Percentiles rank a stretch among this genome's conserved stretches.
Conservation (phyloP, 768 basidiomycete genomes). For the Psilocybe sp. region DNA sequence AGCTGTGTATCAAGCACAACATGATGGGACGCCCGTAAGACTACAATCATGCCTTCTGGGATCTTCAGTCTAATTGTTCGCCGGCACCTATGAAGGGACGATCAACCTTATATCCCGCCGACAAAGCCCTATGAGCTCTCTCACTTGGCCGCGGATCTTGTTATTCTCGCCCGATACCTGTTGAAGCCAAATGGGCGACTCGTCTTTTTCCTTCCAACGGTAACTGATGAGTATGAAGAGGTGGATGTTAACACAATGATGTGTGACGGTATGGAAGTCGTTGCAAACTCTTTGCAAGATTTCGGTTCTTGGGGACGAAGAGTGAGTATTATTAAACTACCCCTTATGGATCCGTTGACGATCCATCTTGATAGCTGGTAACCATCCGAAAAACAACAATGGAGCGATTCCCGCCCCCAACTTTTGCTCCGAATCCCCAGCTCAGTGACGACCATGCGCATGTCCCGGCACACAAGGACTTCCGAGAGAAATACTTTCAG, state of each 20-base stretch:
- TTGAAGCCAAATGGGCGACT: conserved; percentile 84
- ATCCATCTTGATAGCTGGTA: conserved; percentile 61
- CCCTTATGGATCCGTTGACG: neutral
- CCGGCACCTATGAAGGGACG: conserved; percentile 33
- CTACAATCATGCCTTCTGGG: neutral
- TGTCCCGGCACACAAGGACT: conserved; percentile 85
- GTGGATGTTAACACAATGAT: conserved; percentile 78
- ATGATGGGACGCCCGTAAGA: conserved; percentile 44
- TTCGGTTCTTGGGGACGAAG: conserved; percentile 95
- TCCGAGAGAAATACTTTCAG: conserved; percentile 84
- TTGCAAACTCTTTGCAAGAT: conserved; percentile 87
- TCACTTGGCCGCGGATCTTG: conserved; percentile 75
- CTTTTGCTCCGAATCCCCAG: conserved; percentile 38
- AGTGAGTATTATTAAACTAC: conserved; percentile 42
- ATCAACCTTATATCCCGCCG: conserved; percentile 81
- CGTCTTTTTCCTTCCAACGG: conserved; percentile 94
- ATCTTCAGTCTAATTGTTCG: neutral
- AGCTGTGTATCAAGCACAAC: conserved; percentile 35
- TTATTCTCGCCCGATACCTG: conserved; percentile 77
- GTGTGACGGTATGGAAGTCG: conserved; percentile 84
- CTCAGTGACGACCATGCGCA: conserved; percentile 24
- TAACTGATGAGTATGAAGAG: conserved; percentile 87
- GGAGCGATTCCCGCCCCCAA: conserved; percentile 46
- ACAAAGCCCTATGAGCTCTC: conserved; percentile 92
- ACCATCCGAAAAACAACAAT: conserved; percentile 76